A percentile compares a stretch with the other conserved stretches of the same genome.
Evolutionary conservation across 805 yeast species (phyloP).

Genomic region (Monosporozyma servazzii): DNA sequence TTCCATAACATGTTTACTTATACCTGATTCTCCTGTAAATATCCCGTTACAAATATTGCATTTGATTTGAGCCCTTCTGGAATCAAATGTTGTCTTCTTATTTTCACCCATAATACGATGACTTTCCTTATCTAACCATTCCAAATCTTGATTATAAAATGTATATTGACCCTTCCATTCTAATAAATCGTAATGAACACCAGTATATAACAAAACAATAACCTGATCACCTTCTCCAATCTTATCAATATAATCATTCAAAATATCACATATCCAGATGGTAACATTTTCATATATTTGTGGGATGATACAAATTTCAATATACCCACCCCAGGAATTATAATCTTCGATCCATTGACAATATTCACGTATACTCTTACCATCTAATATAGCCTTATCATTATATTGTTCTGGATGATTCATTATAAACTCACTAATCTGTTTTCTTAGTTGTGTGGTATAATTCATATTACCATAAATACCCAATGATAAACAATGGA

Average conservation of each 20-base stretch:
- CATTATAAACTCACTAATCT: constrained; percentile 41
- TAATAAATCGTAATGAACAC: constrained; percentile 65
- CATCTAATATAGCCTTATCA: constrained; percentile 47
- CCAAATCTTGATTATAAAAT: constrained; percentile 8
- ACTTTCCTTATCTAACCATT: background rate
- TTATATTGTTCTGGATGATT: constrained; percentile 38
- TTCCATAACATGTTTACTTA: constrained; percentile 50
- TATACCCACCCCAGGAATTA: constrained; percentile 78
- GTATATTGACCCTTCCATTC: constrained; percentile 16
- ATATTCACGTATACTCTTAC: constrained; percentile 38
- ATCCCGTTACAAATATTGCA: constrained; percentile 47
- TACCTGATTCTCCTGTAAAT: constrained; percentile 56
- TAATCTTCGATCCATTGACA: constrained; percentile 50
- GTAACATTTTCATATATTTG: constrained; percentile 38
- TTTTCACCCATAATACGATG: constrained; percentile 21
- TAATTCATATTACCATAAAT: constrained; percentile 36
- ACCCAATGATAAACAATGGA: constrained; percentile 54
- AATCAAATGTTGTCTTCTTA: constrained; percentile 34
- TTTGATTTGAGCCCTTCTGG: constrained; percentile 41
- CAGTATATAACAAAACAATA: constrained; percentile 53
- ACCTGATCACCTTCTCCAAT: constrained; percentile 39
- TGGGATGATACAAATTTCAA: constrained; percentile 58
- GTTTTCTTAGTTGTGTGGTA: constrained; percentile 40
- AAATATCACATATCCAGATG: constrained; percentile 57
- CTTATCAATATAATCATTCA: constrained; percentile 46